phyloP scores from a whole-genome alignment of 257 asterid genomes.

The Nicotiana noctiflora region DNA sequence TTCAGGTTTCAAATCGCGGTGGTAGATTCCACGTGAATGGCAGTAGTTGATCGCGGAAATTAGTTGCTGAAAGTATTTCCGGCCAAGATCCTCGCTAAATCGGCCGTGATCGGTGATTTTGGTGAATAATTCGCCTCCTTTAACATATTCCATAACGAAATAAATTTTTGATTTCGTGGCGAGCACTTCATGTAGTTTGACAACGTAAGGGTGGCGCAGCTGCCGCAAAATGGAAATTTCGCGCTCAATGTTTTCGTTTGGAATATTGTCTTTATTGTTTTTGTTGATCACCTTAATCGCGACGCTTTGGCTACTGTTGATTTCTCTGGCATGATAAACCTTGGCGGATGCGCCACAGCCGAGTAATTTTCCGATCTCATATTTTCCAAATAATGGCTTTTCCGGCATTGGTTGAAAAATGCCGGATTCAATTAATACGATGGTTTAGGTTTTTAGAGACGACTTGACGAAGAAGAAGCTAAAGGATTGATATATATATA shows the following conservation, averaged over 20 bases:
- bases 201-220: conserved; percentile 56
- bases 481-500: not conserved
- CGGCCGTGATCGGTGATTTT: conserved; percentile 55
- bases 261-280: conserved; percentile 25
- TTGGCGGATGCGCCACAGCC: conserved; percentile 97
- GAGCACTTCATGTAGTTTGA: conserved; percentile 60
- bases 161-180: conserved; percentile 69
- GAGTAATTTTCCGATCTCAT: conserved; percentile 74
- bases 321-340: conserved; percentile 76
- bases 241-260: conserved; percentile 43
- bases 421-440: not conserved
- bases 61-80: conserved; percentile 75
- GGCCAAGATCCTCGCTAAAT: conserved; percentile 51
- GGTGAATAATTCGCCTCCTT: conserved; percentile 79
- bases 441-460: too few species aligned
- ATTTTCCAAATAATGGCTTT: conserved; percentile 58
- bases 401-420: conserved; percentile 25
- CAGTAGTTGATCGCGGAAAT: conserved; percentile 73
- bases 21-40: conserved; percentile 70
- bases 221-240: conserved; percentile 69
- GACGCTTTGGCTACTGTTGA: conserved; percentile 59
- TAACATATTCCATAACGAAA: conserved; percentile 69
- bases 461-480: not conserved
- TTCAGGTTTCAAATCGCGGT: conserved; percentile 88
- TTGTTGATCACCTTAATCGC: conserved; percentile 69